phyloP scores from a whole-genome alignment of 306 rosid species.

The Dalbergia cochinchinensis region DNA sequence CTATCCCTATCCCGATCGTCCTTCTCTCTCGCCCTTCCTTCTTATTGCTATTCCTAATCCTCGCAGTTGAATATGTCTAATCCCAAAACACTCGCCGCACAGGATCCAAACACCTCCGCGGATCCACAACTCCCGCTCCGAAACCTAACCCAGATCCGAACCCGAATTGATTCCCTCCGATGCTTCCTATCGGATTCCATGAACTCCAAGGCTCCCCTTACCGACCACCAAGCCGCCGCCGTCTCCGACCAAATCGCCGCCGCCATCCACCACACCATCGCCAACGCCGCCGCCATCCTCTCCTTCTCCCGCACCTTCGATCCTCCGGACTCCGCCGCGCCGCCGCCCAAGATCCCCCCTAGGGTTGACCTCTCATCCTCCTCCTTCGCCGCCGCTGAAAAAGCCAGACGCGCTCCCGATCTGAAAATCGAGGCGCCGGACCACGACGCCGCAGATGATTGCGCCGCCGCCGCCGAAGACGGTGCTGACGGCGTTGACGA shows the following conservation, averaged over 20 bases:
- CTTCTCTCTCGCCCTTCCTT: too few species aligned
- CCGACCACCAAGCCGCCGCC: conserved; percentile 51
- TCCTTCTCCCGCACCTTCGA: conserved; percentile 42
- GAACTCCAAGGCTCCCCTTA: conserved; percentile 48
- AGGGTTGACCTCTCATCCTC: not conserved
- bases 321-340: conserved; percentile 7
- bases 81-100: not conserved
- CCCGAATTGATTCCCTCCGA: conserved; percentile 66
- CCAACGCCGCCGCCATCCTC: conserved; percentile 70
- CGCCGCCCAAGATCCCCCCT: conserved; percentile 2
- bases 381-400: not conserved
- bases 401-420: conserved; percentile 28
- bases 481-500: conserved; percentile 29
- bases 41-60: not conserved
- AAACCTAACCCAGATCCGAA: conserved; percentile 65
- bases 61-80: not conserved
- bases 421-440: conserved; percentile 49
- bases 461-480: not conserved
- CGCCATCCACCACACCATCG: conserved; percentile 61
- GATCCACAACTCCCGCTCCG: conserved; percentile 59
- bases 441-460: conserved; percentile 39
- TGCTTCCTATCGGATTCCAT: conserved; percentile 65
- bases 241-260: conserved; percentile 74
- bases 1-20: too few species aligned
- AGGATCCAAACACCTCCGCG: conserved; percentile 7